These are phyloP conservation scores for Cladorrhinum sp. DNA, from an alignment of 2,329 filamentous ascomycete species.

Conservation along the genomic window DNA sequence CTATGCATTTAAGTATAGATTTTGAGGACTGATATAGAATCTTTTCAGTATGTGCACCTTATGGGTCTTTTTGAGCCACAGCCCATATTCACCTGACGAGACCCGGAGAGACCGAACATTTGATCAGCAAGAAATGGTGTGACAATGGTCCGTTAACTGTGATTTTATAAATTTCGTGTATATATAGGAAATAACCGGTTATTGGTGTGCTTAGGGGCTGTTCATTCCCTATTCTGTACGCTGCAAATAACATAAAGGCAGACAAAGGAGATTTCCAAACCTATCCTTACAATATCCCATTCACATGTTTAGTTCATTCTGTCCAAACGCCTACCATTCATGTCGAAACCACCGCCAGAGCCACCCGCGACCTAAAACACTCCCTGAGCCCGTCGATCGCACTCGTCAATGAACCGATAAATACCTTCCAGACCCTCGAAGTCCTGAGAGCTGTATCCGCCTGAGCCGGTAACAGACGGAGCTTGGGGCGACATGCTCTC, in stretches of 20 bases:
- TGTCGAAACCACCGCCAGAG: background rate
- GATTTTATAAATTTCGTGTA: background rate
- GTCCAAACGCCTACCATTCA: background rate
- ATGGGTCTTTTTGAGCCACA: background rate
- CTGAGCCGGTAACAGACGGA: slow-evolving; percentile 35
- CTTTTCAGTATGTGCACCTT: too few relatives aligned
- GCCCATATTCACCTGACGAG: background rate
- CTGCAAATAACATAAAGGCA: background rate
- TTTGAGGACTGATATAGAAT: too few relatives aligned
- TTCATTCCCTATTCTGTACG: background rate
- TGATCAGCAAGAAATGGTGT: background rate
- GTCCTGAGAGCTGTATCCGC: slow-evolving; percentile 44
- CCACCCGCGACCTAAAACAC: slow-evolving; percentile 10
- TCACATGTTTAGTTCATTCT: background rate
- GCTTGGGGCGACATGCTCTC: slow-evolving; percentile 48
- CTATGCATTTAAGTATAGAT: too few relatives aligned
- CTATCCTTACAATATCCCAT: background rate
- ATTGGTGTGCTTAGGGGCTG: background rate
- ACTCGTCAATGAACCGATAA: slow-evolving; percentile 57
- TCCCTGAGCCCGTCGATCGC: slow-evolving; percentile 39
- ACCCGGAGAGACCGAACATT: background rate
- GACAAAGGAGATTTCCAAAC: background rate
- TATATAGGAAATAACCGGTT: background rate
- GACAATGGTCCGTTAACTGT: background rate
- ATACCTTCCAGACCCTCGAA: slow-evolving; percentile 57